Evolutionary conservation across 305 asterid species (phyloP).

Genomic region (Solanum hybrid): DNA sequence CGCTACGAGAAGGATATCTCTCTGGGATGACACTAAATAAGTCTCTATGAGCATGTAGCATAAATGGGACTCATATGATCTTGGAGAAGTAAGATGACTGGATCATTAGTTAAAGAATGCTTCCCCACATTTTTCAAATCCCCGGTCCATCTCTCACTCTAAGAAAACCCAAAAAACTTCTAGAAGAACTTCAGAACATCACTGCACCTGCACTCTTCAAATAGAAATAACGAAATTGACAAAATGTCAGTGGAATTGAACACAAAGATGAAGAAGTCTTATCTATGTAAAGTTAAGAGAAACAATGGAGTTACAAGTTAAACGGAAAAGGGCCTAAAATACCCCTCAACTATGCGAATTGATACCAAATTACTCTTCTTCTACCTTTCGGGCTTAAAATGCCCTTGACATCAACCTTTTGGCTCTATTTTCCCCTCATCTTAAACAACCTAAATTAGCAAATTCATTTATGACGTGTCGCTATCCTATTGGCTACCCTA

Average conservation of each 20-base stretch:
- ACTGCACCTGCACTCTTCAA: background rate
- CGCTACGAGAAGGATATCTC: background rate
- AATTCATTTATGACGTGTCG: too few species aligned
- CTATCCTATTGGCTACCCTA: too few species aligned
- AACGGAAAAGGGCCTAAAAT: background rate
- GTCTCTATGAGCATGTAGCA: background rate
- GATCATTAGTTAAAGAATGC: background rate
- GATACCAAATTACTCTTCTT: background rate
- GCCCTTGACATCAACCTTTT: background rate
- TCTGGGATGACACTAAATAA: background rate
- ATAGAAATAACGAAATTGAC: background rate
- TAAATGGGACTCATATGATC: background rate
- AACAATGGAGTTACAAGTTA: background rate
- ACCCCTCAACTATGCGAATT: background rate
- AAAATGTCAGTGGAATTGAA: background rate
- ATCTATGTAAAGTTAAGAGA: background rate
- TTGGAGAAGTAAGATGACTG: background rate
- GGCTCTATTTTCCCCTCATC: background rate
- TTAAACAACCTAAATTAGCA: too few species aligned
- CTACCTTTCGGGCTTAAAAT: background rate
- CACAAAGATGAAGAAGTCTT: background rate
- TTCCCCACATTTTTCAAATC: background rate
- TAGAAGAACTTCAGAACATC: background rate
- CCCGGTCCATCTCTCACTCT: background rate
- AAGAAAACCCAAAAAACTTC: background rate